Evolutionary conservation across 176 grass and related monocot species (phyloP), one percentile per base, ranked within the genome.

Genomic region (Musa schizocarpa): DNA sequence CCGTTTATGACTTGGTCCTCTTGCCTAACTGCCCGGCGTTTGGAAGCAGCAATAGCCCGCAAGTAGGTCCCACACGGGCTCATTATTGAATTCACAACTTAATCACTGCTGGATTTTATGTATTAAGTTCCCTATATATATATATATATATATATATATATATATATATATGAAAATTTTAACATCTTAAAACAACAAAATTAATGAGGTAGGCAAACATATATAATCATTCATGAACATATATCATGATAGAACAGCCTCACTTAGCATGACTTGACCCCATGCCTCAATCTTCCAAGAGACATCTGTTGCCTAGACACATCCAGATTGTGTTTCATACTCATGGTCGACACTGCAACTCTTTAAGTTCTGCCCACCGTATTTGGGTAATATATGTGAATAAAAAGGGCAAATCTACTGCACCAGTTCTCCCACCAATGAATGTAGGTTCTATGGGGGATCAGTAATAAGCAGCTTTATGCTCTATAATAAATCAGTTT

Each of bases 401-500:
- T 29, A 3, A 29, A 29, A 29, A 3, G 29, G 29, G 29, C 29
- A 29, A 29, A 29, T 29, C 29, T 2, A 29, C 2, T 29, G 29
- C 3, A 3, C 29, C 29, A 29, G 29, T 29, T 29, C 29, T 29
- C 3, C 2, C 29, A 29, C 29, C 29, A 3, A 29, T 29, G 29
- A 29, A 29, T 29, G 29, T 29, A 29, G 29, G 29, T 29, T 2
- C 29, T 3, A 29, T 29, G 29, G 29, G 29, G 29, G 2, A 29
- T 29, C 29, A 29, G 29, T 29, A 29, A 29, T 29, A 29, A 29
- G 29, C 2, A 29, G 2, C 29, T 29, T 29, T 29, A 29, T 50
- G 43, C 58, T 65, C 34, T 53, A 77, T 9, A 52, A 77, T 76
- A 76, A 61, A 76, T 52, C n/a, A 52, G 57, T 61, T 76, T 5